Percentiles rank a stretch among this genome's conserved stretches.
Evolutionary conservation across 192 early-diverging fungal species (phyloP).

Genomic region (Backusella macrospora): DNA sequence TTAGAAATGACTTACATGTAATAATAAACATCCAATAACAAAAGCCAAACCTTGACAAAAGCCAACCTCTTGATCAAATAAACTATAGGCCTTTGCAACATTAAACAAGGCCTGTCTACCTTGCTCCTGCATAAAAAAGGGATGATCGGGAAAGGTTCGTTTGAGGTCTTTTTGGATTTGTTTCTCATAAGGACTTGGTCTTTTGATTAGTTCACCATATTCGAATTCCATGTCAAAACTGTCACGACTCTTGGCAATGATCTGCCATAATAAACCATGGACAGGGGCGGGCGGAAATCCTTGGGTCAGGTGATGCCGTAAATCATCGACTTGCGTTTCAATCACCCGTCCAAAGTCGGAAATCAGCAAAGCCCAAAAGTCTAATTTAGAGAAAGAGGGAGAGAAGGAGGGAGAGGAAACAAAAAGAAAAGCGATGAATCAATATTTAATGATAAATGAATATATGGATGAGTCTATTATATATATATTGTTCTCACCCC

Average conservation of each 20-base stretch:
- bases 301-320: constrained; percentile 72
- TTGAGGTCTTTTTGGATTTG: constrained; percentile 88
- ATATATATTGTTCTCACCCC: constrained; percentile 57
- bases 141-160: constrained; percentile 87
- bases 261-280: constrained; percentile 92
- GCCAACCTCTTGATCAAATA: constrained; percentile 93
- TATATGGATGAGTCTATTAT: neutral
- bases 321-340: constrained; percentile 65
- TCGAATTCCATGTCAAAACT: constrained; percentile 68
- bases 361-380: constrained; percentile 92
- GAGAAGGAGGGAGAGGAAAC: too few species aligned
- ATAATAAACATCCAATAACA: constrained; percentile 86
- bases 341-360: constrained; percentile 82
- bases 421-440: too few species aligned
- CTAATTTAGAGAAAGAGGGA: constrained; percentile 31
- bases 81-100: constrained; percentile 89
- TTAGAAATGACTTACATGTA: constrained; percentile 65
- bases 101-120: constrained; percentile 90
- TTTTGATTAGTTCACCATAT: constrained; percentile 72
- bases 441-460: too few species aligned
- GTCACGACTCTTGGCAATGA: constrained; percentile 81
- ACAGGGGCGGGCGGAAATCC: constrained; percentile 82
- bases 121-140: constrained; percentile 79
- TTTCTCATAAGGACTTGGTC: constrained; percentile 79
- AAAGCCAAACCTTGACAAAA: constrained; percentile 99